Base-by-base conservation (phyloP, 1,139 yeast species). In the Blastobotrys raffinosifermentans region DNA sequence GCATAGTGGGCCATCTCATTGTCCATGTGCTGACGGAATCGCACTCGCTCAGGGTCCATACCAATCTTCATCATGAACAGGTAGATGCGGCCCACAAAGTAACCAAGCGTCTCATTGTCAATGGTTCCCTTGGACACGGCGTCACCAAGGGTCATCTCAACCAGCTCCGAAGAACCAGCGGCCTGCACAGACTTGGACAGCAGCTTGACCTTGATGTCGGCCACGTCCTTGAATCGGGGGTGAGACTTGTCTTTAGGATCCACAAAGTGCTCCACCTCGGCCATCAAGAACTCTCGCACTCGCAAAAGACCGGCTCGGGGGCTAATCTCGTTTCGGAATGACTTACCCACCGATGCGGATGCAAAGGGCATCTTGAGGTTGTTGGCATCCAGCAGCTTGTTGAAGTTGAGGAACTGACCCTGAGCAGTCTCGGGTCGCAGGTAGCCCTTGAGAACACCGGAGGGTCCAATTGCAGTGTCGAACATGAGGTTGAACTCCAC, bases 1-100 rank as follows among this genome's bases (percentile, higher is more conserved):
- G 98, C 98, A 63, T 93, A 93, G 64, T 93, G 99, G 18, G 99
- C 99, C 99, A 93, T 93, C 70, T 93, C 99, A 62, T 91, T 93
- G 52, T 80, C 72, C 94, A 93, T 81, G 68, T 93, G 99, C 70
- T 93, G 98, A 73, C 99, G 83, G 76, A 93, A 93, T 66, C 99
- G 79, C 64, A 91, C 68, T 60, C 87, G 80, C 39, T 68, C 61
- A 44, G 80, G 72, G 61, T 91, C 89, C 48, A 89, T 87, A 69
- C 99, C 99, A 58, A 93, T 86, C 61, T 83, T 85, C 50, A 70
- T 60, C 64, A 93, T 74, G 67, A 91, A 93, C 54, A 70, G 66
- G 67, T 80, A 85, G 57, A 93, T 91, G 70, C 98, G 77, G 46
- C 94, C 96, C 52, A 93, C 70, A 65, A 93, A 93, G 70, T 89